Conservation (phyloP, 2,329 filamentous ascomycete species). For the Huntiella decipiens region DNA sequence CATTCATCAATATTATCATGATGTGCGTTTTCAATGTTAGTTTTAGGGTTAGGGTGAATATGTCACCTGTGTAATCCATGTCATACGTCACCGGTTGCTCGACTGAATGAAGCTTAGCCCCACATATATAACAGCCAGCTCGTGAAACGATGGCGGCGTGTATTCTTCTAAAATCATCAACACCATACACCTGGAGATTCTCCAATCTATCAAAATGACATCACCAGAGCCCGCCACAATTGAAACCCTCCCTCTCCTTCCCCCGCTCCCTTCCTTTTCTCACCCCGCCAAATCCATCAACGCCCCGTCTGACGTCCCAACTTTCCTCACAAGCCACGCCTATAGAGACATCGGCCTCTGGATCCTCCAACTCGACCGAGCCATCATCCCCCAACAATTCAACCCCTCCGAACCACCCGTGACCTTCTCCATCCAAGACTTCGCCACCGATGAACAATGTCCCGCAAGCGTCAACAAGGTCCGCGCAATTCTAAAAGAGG, state of each 20-base stretch:
- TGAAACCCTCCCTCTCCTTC: conserved; percentile 28
- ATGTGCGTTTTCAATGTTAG: too few relatives aligned
- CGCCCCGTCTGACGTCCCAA: conserved; percentile 60
- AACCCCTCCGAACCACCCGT: background rate
- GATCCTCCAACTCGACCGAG: conserved; percentile 72
- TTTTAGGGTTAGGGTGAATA: too few relatives aligned
- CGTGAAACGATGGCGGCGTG: too few relatives aligned
- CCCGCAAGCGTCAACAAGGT: conserved; percentile 41
- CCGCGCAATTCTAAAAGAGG: conserved; percentile 42
- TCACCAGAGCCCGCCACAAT: too few relatives aligned
- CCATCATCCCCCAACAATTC: conserved; percentile 53
- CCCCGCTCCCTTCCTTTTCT: conserved; percentile 36
- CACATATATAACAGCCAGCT: too few relatives aligned
- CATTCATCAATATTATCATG: too few relatives aligned
- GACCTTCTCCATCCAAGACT: background rate
- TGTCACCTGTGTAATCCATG: too few relatives aligned
- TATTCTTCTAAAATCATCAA: too few relatives aligned
- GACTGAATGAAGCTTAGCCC: too few relatives aligned
- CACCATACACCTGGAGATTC: too few relatives aligned
- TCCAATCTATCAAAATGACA: too few relatives aligned
- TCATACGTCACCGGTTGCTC: too few relatives aligned
- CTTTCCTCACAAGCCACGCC: conserved; percentile 62
- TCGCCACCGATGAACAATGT: conserved; percentile 14
- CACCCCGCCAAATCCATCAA: conserved; percentile 65
- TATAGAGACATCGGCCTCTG: conserved; percentile 80